Percentiles rank a stretch among this genome's conserved stretches.
These are phyloP conservation scores for Solanum aculeatissimum DNA, from an alignment of 305 asterid species.

Conservation along the genomic window DNA sequence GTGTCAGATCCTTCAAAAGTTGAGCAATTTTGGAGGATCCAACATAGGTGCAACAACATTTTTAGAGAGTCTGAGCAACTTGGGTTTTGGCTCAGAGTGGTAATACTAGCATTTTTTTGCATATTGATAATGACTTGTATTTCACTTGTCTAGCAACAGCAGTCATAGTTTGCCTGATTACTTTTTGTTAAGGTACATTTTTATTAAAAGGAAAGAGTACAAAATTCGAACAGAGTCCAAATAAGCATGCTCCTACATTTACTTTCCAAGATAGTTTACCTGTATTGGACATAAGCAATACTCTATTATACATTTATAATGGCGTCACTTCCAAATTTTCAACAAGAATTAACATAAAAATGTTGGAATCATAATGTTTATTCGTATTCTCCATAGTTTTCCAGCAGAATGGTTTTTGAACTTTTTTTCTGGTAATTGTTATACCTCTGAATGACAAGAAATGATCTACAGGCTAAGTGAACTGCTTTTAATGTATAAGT, in stretches of 20 bases:
- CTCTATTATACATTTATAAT: not conserved
- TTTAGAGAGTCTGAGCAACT: too few relatives aligned
- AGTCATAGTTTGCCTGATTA: not conserved
- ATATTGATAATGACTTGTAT: not conserved
- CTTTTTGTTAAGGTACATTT: not conserved
- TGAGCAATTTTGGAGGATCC: too few relatives aligned
- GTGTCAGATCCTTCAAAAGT: too few relatives aligned
- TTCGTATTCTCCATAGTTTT: constrained; percentile 48
- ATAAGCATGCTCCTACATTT: not conserved
- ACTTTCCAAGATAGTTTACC: not conserved
- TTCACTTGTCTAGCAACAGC: not conserved
- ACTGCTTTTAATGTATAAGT: constrained; percentile 63
- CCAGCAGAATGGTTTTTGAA: constrained; percentile 73
- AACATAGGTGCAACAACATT: too few relatives aligned
- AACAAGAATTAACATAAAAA: constrained; percentile 5
- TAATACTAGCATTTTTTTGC: not conserved
- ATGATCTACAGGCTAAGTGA: constrained; percentile 68
- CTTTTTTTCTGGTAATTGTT: constrained; percentile 20
- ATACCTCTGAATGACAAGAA: constrained; percentile 48
- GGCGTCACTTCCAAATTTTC: not conserved
- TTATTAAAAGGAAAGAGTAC: not conserved
- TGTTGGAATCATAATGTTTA: constrained; percentile 49
- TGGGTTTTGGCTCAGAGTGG: not conserved
- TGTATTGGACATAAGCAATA: not conserved
- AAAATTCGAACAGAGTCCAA: not conserved